Conservation (phyloP, 2,329 filamentous ascomycete species). For the Pseudogymnoascus pannorum region DNA sequence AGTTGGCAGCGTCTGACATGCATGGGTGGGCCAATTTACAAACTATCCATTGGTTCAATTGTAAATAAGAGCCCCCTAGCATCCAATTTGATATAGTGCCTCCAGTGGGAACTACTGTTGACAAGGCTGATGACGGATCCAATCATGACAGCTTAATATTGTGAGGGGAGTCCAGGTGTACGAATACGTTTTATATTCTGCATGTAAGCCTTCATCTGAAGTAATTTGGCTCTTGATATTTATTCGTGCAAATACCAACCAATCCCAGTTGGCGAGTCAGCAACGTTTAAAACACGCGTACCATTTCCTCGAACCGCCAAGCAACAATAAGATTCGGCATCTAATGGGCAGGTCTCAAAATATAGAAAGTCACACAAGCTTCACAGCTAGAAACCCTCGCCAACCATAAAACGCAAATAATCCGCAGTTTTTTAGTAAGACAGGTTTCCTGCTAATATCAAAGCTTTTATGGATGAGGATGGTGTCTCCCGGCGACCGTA, state of each 20-base stretch:
- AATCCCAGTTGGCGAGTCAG: not conserved
- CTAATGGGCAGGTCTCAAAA: not conserved
- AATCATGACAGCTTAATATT: not conserved
- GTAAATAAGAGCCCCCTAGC: not conserved
- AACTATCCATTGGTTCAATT: not conserved
- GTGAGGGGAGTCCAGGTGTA: not conserved
- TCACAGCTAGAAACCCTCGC: not conserved
- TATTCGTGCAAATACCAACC: not conserved
- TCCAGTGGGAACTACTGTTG: not conserved
- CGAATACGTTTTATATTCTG: not conserved
- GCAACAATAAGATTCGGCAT: not conserved
- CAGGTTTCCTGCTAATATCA: not conserved
- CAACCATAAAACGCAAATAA: not conserved
- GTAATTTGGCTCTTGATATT: not conserved
- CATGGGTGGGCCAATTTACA: not conserved
- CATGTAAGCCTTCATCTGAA: not conserved
- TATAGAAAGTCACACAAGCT: not conserved
- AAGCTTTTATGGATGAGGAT: not conserved
- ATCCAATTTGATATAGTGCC: not conserved
- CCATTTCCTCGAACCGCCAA: not conserved
- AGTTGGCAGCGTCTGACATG: not conserved
- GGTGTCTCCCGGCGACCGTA: no score
- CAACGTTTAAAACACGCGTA: not conserved
- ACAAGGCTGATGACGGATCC: not conserved
- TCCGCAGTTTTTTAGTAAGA: not conserved